Evolutionary conservation across 257 asterid genomes (phyloP), one percentile per base, ranked within the genome.

Genomic region (Solanum medicagineum): DNA sequence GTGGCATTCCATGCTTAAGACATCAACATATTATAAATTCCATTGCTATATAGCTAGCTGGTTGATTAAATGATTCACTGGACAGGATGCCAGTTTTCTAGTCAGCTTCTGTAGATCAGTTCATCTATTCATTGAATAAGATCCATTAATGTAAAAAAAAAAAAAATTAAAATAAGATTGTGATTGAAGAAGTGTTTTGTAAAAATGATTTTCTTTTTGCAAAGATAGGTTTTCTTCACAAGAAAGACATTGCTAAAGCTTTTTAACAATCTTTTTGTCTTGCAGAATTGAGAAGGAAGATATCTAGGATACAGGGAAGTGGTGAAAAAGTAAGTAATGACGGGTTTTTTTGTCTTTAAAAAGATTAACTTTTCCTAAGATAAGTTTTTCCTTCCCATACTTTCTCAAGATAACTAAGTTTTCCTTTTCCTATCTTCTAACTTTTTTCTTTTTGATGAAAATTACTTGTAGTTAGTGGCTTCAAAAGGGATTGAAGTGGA

Each of bases 401-500:
- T 70, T 54, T 62, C 20, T 55, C 90, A 32, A 56, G 53, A 70
- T 84, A 83, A n/a, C 56, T 86, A 66, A 74, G 47, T 75, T 87
- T 47, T 73, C 60, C 80, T 82, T 57, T 20, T 83, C 54, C 80
- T 45, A 74, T 84, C 81, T 81, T 63, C 60, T 59, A 24, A 71
- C n/a, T 83, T 73, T 51, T 53, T 44, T 32, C 40, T 19, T 83
- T 59, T 84, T n/a, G 10, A 66, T 66, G 77, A 57, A 77, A 88
- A 63, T 73, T 79, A 83, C 80, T 83, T 90, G 87, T 88, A 96
- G 98, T 69, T 88, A 66, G 90, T 85, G 86, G 91, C 93, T 87
- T 85, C 97, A 69, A 94, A 94, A 92, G 98, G 95, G 89, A 92
- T 90, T 88, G 94, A 93, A 86, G 87, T 96, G 73, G 98, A 94